These are phyloP conservation scores for Ustilago sp. DNA, from an alignment of 1,284 basidiomycete genomes.

Conservation along the genomic window DNA sequence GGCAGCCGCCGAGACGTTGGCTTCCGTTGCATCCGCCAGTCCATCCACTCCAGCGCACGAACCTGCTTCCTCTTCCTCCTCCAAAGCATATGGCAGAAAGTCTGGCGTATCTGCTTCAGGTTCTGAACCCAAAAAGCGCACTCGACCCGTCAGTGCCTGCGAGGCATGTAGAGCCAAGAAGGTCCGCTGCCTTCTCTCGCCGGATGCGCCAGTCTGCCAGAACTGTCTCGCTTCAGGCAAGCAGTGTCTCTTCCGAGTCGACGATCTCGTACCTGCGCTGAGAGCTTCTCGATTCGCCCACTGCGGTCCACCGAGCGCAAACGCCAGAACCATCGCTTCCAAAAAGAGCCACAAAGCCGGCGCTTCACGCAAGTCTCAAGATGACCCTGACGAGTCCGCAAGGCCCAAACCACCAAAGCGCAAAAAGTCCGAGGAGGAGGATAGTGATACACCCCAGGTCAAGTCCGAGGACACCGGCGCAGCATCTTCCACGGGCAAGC, in stretches of 20 bases:
- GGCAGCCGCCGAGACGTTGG: constrained; percentile 54
- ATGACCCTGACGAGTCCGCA: constrained; percentile 15
- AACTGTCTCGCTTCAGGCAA: constrained; percentile 59
- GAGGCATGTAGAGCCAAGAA: constrained; percentile 64
- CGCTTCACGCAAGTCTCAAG: constrained; percentile 27
- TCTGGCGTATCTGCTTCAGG: constrained; percentile 18
- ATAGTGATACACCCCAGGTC: constrained; percentile 7
- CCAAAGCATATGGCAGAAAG: constrained; percentile 17
- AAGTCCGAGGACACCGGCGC: constrained; percentile 11
- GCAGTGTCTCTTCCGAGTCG: constrained; percentile 62
- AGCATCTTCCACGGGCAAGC: constrained; percentile 17
- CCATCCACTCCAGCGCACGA: constrained; percentile 38
- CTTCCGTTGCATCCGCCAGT: constrained; percentile 47
- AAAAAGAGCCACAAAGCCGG: constrained; percentile 41
- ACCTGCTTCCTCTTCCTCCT: not conserved
- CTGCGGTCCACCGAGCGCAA: constrained; percentile 52
- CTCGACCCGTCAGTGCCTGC: constrained; percentile 62
- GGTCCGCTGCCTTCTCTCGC: constrained; percentile 59
- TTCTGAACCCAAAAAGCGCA: constrained; percentile 58
- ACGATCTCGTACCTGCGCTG: constrained; percentile 61
- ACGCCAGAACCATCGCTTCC: constrained; percentile 46
- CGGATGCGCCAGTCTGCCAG: constrained; percentile 60
- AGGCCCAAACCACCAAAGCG: constrained; percentile 31
- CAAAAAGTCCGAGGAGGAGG: constrained; percentile 28
- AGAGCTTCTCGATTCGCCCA: constrained; percentile 56